Evolutionary conservation across 495 filamentous ascomycete species (phyloP).

Genomic region (Tuber indicum): DNA sequence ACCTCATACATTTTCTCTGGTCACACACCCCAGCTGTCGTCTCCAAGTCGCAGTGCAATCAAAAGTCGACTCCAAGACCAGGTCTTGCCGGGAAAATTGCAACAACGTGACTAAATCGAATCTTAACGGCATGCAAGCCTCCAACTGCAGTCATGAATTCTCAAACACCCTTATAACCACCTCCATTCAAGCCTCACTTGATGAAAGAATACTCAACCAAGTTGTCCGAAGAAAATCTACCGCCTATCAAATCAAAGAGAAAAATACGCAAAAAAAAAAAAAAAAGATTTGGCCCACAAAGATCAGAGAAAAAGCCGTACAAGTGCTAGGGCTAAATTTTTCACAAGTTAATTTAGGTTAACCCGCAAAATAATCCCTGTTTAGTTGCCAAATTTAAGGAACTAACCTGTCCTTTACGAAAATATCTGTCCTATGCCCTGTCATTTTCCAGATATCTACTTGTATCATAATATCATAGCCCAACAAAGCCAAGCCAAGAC

Average conservation of each 20-base stretch:
- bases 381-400: too few species aligned
- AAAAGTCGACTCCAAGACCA: background rate
- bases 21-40: background rate
- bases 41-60: background rate
- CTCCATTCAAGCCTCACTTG: background rate
- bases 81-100: background rate
- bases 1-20: background rate
- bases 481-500: background rate
- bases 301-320: background rate
- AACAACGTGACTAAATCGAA: slow-evolving; percentile 1
- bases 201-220: background rate
- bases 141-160: background rate
- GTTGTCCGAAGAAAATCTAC: background rate
- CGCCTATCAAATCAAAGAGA: background rate
- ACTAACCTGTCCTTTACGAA: too few species aligned
- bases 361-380: too few species aligned
- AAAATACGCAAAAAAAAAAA: slow-evolving; percentile 18
- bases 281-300: slow-evolving; percentile 11
- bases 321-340: background rate
- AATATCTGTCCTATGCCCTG: too few species aligned
- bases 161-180: background rate
- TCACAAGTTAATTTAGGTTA: too few species aligned
- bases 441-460: too few species aligned
- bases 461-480: background rate
- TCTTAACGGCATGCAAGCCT: slow-evolving; percentile 5